phyloP scores from a whole-genome alignment of 129 eudicot species.

The Helichrysum umbraculigerum region DNA sequence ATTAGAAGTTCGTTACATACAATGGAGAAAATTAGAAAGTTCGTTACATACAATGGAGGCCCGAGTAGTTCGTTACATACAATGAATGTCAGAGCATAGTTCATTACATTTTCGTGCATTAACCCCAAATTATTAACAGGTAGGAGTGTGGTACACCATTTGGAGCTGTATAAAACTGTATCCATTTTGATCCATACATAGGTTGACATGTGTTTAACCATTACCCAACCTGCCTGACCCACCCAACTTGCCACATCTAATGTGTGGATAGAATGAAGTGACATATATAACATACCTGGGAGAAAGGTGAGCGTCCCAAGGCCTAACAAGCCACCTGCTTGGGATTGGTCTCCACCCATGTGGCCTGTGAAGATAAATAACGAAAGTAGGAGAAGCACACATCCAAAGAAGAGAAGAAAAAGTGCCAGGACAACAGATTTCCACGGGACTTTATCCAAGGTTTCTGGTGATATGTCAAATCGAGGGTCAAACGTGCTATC shows the following conservation, averaged over 20 bases:
- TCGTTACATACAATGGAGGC: no score
- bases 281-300: slow-evolving; percentile 50
- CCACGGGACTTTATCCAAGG: slow-evolving; percentile 69
- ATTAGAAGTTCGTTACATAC: no score
- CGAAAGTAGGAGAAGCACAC: slow-evolving; percentile 55
- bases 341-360: slow-evolving; percentile 81
- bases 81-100: no score
- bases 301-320: slow-evolving; percentile 77
- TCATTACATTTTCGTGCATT: no score
- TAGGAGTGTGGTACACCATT: background rate
- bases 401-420: slow-evolving; percentile 74
- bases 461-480: slow-evolving; percentile 62
- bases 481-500: slow-evolving; percentile 55
- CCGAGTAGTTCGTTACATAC: no score
- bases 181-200: background rate
- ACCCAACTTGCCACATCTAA: background rate
- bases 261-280: background rate
- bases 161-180: background rate
- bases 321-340: slow-evolving; percentile 81
- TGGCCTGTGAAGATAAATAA: slow-evolving; percentile 75
- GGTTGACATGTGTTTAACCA: background rate
- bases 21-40: no score
- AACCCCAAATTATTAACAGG: background rate
- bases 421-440: slow-evolving; percentile 77
- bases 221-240: background rate